Base-by-base conservation (phyloP, 1,139 yeast species). In the Blastobotrys raffinosifermentans region DNA sequence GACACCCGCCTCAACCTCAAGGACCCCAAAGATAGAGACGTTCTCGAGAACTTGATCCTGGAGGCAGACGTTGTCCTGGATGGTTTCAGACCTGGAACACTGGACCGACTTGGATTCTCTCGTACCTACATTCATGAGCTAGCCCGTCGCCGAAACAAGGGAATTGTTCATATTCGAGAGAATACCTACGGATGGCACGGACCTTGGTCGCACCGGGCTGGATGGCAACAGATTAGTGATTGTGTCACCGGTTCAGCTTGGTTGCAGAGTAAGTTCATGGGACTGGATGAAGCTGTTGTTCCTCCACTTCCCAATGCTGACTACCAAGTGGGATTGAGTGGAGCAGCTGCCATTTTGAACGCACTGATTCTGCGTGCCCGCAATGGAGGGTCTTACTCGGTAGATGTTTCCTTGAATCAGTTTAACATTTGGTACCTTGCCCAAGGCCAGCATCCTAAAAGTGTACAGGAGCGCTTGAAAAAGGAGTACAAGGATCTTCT, bases 141-240 rank as follows among this genome's bases (percentile, higher is more conserved):
- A 15, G 35, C 35, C 7, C 10, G 10, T 4, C 30, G 35, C 9
- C 14, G 35, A 5, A 29, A 29, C 27, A 32, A 32, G 25, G 35
- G 35, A 8, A 32, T 32, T 19, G 35, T 32, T 11, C 35, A 32
- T 14, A 32, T 32, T 9, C 30, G 35, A 4, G 35, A 32, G 23
- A 32, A 32, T 13, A 25, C 30, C 31, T 32, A 32, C 15, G 35
- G 35, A 4, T 32, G 35, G 35, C 23, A 32, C 19, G 35, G 35
- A 6, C 35, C 35, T 4, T 25, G 26, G 29, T 13, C 26, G 13
- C 21, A 25, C 20, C 30, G 35, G 9, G 10, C 17, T 18, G 35
- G 35, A 10, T 32, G 35, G 35, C 35, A 32, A 13, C 35, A 32
- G 13, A 32, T 32, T 20, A 32, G 35, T 26, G 35, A 32, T 23